phyloP scores from a whole-genome alignment of 495 filamentous ascomycete genomes.

The Massariosphaeria phaeospora region DNA sequence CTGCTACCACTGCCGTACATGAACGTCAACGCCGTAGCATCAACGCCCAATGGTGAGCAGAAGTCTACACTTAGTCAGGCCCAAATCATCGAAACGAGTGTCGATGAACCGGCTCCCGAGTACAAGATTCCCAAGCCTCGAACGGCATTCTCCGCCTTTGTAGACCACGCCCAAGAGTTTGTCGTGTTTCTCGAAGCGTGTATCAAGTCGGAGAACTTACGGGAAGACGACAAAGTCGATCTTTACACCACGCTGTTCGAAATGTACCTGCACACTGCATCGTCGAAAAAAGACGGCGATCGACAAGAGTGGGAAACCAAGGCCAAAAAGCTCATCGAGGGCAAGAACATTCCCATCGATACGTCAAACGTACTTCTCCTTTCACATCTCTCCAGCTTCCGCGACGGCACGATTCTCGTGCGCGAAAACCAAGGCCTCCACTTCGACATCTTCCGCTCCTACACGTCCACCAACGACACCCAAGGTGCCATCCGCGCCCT shows the following conservation, averaged over 20 bases:
- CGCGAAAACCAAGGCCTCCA: slow-evolving; percentile 87
- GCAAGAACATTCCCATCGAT: slow-evolving; percentile 76
- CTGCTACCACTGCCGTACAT: slow-evolving; percentile 85
- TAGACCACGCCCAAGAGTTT: slow-evolving; percentile 87
- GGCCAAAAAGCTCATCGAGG: slow-evolving; percentile 77
- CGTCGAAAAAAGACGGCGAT: slow-evolving; percentile 63
- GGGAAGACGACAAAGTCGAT: slow-evolving; percentile 69
- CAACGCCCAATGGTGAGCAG: slow-evolving; percentile 29
- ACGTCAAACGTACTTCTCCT: slow-evolving; percentile 90
- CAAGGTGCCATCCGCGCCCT: slow-evolving; percentile 82
- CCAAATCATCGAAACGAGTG: slow-evolving; percentile 41
- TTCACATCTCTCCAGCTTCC: slow-evolving; percentile 86
- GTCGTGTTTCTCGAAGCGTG: slow-evolving; percentile 86
- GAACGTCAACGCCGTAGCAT: slow-evolving; percentile 49
- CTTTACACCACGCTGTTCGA: slow-evolving; percentile 95
- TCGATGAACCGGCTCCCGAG: slow-evolving; percentile 36
- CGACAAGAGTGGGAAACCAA: slow-evolving; percentile 82
- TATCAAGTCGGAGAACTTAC: slow-evolving; percentile 60
- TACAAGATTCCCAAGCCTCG: slow-evolving; percentile 75
- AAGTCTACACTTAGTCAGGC: slow-evolving; percentile 38
- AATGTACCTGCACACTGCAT: slow-evolving; percentile 90
- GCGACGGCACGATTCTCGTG: slow-evolving; percentile 84
- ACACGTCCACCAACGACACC: slow-evolving; percentile 90
- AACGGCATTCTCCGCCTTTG: slow-evolving; percentile 92
- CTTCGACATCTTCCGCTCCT: slow-evolving; percentile 95